phyloP scores from a whole-genome alignment of 192 early-diverging fungal genomes.

The Podochytrium sp. region DNA sequence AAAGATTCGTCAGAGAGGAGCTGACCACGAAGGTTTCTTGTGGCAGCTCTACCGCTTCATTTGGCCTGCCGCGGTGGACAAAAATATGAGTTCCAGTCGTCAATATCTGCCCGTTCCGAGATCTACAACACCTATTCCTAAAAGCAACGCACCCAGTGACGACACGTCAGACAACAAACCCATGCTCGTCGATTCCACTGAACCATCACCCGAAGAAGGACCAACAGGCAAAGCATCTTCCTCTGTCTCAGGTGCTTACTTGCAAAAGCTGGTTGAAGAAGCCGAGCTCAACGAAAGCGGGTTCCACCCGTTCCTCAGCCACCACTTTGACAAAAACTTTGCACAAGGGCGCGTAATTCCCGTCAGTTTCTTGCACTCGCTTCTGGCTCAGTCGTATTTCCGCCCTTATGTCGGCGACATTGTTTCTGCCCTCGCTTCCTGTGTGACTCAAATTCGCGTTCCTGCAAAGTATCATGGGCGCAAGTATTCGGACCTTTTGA shows the following conservation, averaged over 20 bases:
- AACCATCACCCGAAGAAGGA: not conserved
- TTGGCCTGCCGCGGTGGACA: not conserved
- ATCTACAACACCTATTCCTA: not conserved
- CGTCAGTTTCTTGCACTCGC: slow-evolving; percentile 49
- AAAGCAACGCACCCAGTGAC: not conserved
- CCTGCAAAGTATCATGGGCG: slow-evolving; percentile 25
- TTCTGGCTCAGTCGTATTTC: slow-evolving; percentile 57
- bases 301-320: slow-evolving; percentile 44
- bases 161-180: slow-evolving; percentile 12
- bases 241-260: slow-evolving; percentile 45
- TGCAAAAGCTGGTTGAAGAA: slow-evolving; percentile 47
- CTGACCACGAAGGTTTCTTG: slow-evolving; percentile 33
- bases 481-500: slow-evolving; percentile 41
- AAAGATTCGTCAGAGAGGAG: slow-evolving; percentile 41
- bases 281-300: slow-evolving; percentile 53
- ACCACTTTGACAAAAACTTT: slow-evolving; percentile 58
- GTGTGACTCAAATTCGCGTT: slow-evolving; percentile 29
- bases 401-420: slow-evolving; percentile 53
- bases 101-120: not conserved
- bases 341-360: slow-evolving; percentile 52
- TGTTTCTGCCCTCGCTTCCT: slow-evolving; percentile 35
- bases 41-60: slow-evolving; percentile 41
- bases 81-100: not conserved
- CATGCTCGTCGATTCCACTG: not conserved
- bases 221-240: slow-evolving; percentile 22